Percentiles rank a stretch among this genome's conserved stretches.
Evolutionary conservation across 1,284 basidiomycete genomes (phyloP).

Genomic region (Coniophora puteana): DNA sequence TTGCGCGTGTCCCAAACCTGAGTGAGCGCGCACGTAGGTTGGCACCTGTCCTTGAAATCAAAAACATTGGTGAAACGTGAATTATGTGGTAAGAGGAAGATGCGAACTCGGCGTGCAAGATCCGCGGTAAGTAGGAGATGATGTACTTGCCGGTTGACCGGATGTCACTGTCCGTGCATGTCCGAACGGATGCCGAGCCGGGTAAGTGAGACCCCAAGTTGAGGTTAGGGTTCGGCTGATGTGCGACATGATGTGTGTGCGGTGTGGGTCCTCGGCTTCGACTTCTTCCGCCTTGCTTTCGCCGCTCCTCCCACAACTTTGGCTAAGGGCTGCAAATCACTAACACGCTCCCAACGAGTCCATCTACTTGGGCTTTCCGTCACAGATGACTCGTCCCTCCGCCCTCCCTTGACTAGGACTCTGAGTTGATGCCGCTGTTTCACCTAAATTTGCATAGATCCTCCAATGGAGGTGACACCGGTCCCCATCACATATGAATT

Average conservation of each 20-base stretch:
- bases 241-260: not conserved
- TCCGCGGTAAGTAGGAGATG: not conserved
- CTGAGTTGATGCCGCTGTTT: no score
- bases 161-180: not conserved
- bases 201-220: slow-evolving; percentile 23
- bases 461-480: no score
- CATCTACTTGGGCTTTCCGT: no score
- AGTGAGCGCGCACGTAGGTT: slow-evolving; percentile 11
- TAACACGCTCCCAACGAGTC: no score
- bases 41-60: no score
- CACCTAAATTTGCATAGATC: no score
- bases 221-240: not conserved
- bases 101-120: slow-evolving; percentile 1
- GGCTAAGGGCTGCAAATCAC: no score
- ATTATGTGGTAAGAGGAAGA: not conserved
- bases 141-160: not conserved
- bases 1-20: slow-evolving; percentile 21
- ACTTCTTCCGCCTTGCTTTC: not conserved
- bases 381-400: no score
- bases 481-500: no score
- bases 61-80: not conserved
- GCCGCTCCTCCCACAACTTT: not conserved
- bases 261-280: not conserved
- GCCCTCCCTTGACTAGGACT: no score
- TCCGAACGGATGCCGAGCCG: slow-evolving; percentile 20